phyloP scores from a whole-genome alignment of 106 monocot species.

The Hemerocallis citrina region DNA sequence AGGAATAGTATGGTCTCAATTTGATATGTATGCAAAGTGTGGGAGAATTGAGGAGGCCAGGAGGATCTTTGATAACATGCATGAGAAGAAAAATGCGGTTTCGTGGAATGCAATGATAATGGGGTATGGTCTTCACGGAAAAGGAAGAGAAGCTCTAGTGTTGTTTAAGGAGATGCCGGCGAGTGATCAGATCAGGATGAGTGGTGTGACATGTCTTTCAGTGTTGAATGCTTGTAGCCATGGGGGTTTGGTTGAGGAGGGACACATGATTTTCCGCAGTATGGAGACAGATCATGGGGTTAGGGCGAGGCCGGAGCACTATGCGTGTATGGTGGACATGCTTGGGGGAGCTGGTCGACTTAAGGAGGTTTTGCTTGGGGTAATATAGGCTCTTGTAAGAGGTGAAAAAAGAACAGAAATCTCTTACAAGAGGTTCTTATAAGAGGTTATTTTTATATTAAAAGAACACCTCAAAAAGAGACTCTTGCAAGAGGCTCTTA shows the following conservation, averaged over 20 bases:
- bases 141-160: slow-evolving; percentile 45
- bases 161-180: slow-evolving; percentile 42
- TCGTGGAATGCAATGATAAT: slow-evolving; percentile 81
- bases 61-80: slow-evolving; percentile 47
- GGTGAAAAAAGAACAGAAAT: too few relatives aligned
- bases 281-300: slow-evolving; percentile 40
- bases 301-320: slow-evolving; percentile 43
- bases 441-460: too few relatives aligned
- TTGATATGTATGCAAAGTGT: slow-evolving; percentile 93
- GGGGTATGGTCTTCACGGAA: slow-evolving; percentile 72
- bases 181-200: slow-evolving; percentile 24
- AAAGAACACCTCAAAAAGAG: too few relatives aligned
- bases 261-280: slow-evolving; percentile 26
- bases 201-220: slow-evolving; percentile 51
- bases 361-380: slow-evolving; percentile 34
- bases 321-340: slow-evolving; percentile 79
- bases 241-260: slow-evolving; percentile 67
- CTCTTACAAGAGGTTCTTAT: too few relatives aligned
- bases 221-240: slow-evolving; percentile 77
- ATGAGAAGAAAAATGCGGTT: slow-evolving; percentile 68
- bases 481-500: too few relatives aligned
- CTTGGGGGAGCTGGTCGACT: slow-evolving; percentile 68
- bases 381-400: too few relatives aligned
- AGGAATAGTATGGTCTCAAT: too few relatives aligned
- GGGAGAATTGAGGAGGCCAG: slow-evolving; percentile 48